Percentiles rank a stretch among this genome's conserved stretches.
phyloP scores from a whole-genome alignment of 2,329 filamentous ascomycete species.

The Ilyonectria sp. region DNA sequence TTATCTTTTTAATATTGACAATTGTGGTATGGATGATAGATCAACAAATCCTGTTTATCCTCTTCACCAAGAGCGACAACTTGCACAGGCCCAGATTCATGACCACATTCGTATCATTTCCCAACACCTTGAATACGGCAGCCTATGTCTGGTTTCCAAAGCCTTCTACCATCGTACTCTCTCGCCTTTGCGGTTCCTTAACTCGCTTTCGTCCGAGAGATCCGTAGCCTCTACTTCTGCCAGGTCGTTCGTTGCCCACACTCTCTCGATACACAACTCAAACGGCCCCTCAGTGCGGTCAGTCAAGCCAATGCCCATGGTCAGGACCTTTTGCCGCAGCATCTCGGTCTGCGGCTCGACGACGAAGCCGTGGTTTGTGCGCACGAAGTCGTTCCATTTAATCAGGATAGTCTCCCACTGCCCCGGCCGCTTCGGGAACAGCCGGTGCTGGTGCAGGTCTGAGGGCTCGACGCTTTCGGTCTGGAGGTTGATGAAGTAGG shows the following conservation, averaged over 20 bases:
- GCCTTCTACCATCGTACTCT: slow-evolving; percentile 55
- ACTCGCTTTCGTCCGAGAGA: slow-evolving; percentile 43
- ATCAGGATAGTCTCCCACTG: slow-evolving; percentile 97
- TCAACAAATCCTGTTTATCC: slow-evolving; percentile 3
- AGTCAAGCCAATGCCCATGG: slow-evolving; percentile 88
- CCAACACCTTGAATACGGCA: slow-evolving; percentile 5
- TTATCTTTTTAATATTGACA: too few species aligned
- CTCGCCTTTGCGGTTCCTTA: slow-evolving; percentile 57
- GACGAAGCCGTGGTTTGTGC: slow-evolving; percentile 92
- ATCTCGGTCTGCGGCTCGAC: slow-evolving; percentile 95
- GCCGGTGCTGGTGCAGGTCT: slow-evolving; percentile 94
- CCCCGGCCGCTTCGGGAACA: slow-evolving; percentile 84
- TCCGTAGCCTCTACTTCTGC: slow-evolving; percentile 36
- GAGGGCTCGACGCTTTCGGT: slow-evolving; percentile 94
- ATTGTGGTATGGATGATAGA: not conserved
- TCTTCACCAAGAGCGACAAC: slow-evolving; percentile 17
- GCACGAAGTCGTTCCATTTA: slow-evolving; percentile 92
- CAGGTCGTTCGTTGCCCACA: slow-evolving; percentile 87
- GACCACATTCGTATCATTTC: slow-evolving; percentile 5
- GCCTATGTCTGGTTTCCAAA: not conserved
- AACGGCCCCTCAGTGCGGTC: slow-evolving; percentile 92
- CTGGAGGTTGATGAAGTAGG: slow-evolving; percentile 96
- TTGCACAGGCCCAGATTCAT: slow-evolving; percentile 28
- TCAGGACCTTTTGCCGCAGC: slow-evolving; percentile 86
- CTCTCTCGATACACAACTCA: slow-evolving; percentile 85